Evolutionary conservation across 129 eudicot species (phyloP).

Genomic region (Heracleum sosnowskyi): DNA sequence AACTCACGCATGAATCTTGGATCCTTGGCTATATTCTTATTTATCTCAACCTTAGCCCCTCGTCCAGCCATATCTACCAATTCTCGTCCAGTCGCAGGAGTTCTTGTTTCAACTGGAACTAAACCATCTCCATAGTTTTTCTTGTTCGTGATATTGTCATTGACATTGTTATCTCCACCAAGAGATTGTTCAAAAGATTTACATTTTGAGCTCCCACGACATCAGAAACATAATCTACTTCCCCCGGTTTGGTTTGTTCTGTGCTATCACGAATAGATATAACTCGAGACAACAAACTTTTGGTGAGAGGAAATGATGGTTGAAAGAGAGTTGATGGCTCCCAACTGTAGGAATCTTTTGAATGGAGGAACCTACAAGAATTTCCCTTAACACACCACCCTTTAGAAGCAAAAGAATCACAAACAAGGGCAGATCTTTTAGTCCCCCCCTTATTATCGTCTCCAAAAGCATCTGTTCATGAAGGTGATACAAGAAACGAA

Average conservation of each 20-base stretch:
- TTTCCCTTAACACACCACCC: too few relatives aligned
- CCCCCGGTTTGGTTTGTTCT: constrained; percentile 29
- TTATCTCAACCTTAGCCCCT: constrained; percentile 32
- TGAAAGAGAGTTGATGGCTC: constrained; percentile 73
- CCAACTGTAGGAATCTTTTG: too few relatives aligned
- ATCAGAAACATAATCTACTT: constrained; percentile 19
- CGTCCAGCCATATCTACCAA: constrained; percentile 34
- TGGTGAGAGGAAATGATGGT: constrained; percentile 44
- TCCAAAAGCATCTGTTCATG: too few relatives aligned
- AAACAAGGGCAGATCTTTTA: too few relatives aligned
- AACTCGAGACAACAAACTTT: constrained; percentile 33
- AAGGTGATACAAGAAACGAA: too few relatives aligned
- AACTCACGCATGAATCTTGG: constrained; percentile 46
- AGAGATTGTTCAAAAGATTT: constrained; percentile 24
- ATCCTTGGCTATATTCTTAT: constrained; percentile 31
- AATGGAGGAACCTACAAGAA: too few relatives aligned
- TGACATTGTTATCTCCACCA: constrained; percentile 20
- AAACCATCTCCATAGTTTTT: constrained; percentile 19
- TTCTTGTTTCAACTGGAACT: constrained; percentile 13
- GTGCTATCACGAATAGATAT: constrained; percentile 58
- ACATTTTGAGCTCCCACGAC: constrained; percentile 23
- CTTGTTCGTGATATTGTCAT: constrained; percentile 15
- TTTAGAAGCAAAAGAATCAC: too few relatives aligned
- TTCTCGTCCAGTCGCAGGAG: constrained; percentile 24
- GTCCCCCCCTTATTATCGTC: too few relatives aligned